Conservation (phyloP, 768 basidiomycete genomes). For the Butyriboletus loyo region DNA sequence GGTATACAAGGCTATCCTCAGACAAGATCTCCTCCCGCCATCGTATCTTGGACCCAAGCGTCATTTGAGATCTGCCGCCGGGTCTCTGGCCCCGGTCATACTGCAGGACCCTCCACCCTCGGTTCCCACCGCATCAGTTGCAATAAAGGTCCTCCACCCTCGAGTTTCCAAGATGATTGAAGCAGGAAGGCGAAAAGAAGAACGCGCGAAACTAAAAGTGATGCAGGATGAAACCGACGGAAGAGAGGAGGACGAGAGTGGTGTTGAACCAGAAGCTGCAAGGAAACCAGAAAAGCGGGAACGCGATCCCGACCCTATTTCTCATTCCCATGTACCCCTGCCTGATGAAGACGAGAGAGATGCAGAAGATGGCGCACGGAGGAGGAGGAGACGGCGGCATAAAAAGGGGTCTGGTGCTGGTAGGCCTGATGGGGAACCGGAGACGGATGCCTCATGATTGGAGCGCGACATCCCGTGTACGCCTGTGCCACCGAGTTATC, state of each 20-base stretch:
- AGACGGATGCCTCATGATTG: not conserved
- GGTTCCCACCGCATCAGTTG: conserved; percentile 83
- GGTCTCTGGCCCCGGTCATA: conserved; percentile 52
- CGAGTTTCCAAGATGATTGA: conserved; percentile 75
- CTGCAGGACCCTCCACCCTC: conserved; percentile 57
- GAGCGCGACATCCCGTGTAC: not conserved
- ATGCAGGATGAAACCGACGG: conserved; percentile 16
- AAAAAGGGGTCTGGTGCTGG: conserved; percentile 30
- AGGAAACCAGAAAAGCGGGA: conserved; percentile 15
- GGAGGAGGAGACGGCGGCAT: conserved; percentile 42
- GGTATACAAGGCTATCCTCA: conserved; percentile 89
- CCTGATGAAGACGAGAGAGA: conserved; percentile 10
- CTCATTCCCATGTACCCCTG: conserved; percentile 5
- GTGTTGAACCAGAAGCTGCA: not conserved
- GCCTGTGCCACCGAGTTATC: not conserved
- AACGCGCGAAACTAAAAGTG: conserved; percentile 53
- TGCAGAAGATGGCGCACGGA: conserved; percentile 9
- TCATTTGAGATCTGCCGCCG: conserved; percentile 43
- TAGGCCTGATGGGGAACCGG: not conserved
- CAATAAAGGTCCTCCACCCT: conserved; percentile 95
- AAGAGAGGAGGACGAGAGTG: not conserved
- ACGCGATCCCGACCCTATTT: conserved; percentile 10
- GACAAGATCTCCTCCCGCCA: conserved; percentile 78
- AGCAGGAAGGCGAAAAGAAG: too few species aligned
- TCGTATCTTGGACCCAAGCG: conserved; percentile 79